Evolutionary conservation across 441 rosid genomes (phyloP).

Genomic region (Gossypium schwendimanii): DNA sequence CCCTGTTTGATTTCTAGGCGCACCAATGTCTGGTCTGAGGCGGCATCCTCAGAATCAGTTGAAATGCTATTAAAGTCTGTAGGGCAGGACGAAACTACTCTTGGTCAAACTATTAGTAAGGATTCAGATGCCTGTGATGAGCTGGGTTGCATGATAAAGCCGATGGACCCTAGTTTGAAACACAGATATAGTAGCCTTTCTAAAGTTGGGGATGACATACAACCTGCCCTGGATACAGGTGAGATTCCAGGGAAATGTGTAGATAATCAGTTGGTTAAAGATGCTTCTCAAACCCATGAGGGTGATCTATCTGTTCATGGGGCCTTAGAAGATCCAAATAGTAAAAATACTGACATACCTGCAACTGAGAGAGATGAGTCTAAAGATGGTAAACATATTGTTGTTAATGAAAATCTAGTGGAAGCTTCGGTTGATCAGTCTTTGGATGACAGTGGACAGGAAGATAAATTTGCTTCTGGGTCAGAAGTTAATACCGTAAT

Average conservation of each 20-base stretch:
- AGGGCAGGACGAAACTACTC: slow-evolving; percentile 76
- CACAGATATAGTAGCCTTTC: slow-evolving; percentile 28
- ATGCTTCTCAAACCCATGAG: slow-evolving; percentile 26
- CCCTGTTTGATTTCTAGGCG: slow-evolving; percentile 75
- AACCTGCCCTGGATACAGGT: slow-evolving; percentile 27
- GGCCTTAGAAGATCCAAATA: slow-evolving; percentile 27
- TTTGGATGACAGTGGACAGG: slow-evolving; percentile 27
- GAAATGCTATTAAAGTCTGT: slow-evolving; percentile 98
- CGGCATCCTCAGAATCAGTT: slow-evolving; percentile 94
- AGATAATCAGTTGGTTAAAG: slow-evolving; percentile 36
- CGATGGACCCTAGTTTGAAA: slow-evolving; percentile 65
- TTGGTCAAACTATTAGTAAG: slow-evolving; percentile 35
- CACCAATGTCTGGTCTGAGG: slow-evolving; percentile 99
- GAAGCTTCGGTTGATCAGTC: slow-evolving; percentile 25
- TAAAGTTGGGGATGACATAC: slow-evolving; percentile 32
- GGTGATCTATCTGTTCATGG: slow-evolving; percentile 35
- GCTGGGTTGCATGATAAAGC: slow-evolving; percentile 58
- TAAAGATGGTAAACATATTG: slow-evolving; percentile 19
- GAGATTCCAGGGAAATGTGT: slow-evolving; percentile 31
- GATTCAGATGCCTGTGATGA: slow-evolving; percentile 68
- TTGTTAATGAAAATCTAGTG: slow-evolving; percentile 24
- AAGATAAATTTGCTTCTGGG: slow-evolving; percentile 31
- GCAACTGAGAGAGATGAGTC: slow-evolving; percentile 19
- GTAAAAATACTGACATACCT: slow-evolving; percentile 26
- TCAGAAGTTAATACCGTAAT: slow-evolving; percentile 29